Evolutionary conservation across 768 basidiomycete species (phyloP), one percentile per base, ranked within the genome.

Genomic region (Neoboletus brunneissimus): DNA sequence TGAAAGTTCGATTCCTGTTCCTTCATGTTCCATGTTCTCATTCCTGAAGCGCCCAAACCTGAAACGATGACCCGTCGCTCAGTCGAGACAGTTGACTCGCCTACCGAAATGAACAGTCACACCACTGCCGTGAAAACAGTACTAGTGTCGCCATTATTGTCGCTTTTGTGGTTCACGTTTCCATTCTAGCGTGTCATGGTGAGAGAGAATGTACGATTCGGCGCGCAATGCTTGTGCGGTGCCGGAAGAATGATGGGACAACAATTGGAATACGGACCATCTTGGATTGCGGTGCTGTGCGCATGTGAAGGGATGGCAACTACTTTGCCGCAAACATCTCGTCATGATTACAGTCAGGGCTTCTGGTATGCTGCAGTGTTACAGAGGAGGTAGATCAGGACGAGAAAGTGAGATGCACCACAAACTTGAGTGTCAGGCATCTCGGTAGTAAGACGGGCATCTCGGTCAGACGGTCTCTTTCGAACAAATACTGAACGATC

Each of bases 281-380:
- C 34, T 44, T 56, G 55, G 35, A 5, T 29, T 37, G 11, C 27
- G 32, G n/a, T 40, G 46, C 54, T 56, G 56, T 57, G 46, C 46
- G 18, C 11, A 40, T 54, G 58, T 59, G 45, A 59, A 46, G 18
- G 23, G 49, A 9, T 51, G 37, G 35, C 34, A 34, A n/a, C 31
- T 5, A 58, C 57, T 53, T 57, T 58, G 54, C 41, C 5, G 32
- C 29, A 12, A 48, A 18, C 15, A 25, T 54, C 22, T 27, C 25
- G 29, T 42, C 25, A 29, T 35, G 15, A 11, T 11, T 5, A 4
- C 20, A 20, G 25, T 27, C 53, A 40, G 27, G 38, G 38, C 11
- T 20, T 16, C 20, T 12, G 50, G 29, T 13, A 32, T 23, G 38
- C 35, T 53, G 34, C 53, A 10, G 34, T 38, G 35, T 27, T 31